Evolutionary conservation across 139 green algal species (phyloP), one percentile per base, ranked within the genome.

Genomic region (Picochlorum sp.): DNA sequence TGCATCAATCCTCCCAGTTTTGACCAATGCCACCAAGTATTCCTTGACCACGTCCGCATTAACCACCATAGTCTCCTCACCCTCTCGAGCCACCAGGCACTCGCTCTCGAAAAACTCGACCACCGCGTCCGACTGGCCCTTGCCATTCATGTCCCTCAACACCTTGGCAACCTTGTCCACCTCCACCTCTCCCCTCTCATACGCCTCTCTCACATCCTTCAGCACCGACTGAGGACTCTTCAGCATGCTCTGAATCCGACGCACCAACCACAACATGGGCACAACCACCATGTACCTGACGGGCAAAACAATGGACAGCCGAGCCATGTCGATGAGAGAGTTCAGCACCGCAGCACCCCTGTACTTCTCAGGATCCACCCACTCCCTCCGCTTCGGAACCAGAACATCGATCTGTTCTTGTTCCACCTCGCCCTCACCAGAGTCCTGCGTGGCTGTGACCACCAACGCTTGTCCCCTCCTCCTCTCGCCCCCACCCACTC

Each of bases 21-120:
- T 50, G 11, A 92, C 83, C 20, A 97, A 74, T 6, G 90, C 90
- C 10, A 83, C 74, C 3, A 97, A 57, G 76, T 96, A 97, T 79
- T 97, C 90, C 1, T 79, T 78, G 23, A 88, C 76, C 32, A 91
- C 85, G 6, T 67, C 79, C 2, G 77, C 65, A 63, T 75, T 91
- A 34, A 72, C 62, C 0, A 71, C n/a, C n/a, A 59, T 38, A 8
- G 51, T 16, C 13, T 30, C 21, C 20, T 15, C 51, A 37, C 23
- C 51, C 10, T 38, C 51, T 4, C n/a, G 10, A 32, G 6, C 10
- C 32, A 23, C 20, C 13, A 73, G 50, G 51, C 57, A 73, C 34
- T 38, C 23, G 14, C 24, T 24, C 64, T 77, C 71, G 20, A 77
- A 44, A 16, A 73, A 72, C 45, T 77, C 54, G 2, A 67, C 51